Evolutionary conservation across 306 rosid species (phyloP), one percentile per base, ranked within the genome.

Genomic region (Gillenia trifoliata): DNA sequence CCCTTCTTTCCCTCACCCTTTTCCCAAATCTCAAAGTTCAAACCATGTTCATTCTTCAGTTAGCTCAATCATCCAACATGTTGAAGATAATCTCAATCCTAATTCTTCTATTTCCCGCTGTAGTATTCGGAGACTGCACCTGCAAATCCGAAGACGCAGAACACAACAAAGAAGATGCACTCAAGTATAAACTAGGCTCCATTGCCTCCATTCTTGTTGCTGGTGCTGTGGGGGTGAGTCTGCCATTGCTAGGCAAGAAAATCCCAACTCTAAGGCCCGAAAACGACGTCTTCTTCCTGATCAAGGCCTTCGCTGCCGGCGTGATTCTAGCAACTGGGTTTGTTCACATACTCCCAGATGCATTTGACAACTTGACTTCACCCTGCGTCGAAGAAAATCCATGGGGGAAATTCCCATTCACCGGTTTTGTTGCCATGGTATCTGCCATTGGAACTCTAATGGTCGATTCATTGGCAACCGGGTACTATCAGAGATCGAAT

Each of bases 301-400:
- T 89, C 22, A 92, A 85, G 64, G 96, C 93, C 9, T 92, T 92
- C 12, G 96, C 97, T 3, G 96, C 96, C 0, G 96, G 96, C 11
- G 85, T 92, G 1, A 92, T 92, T 70, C 80, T 88, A 1, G 85
- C 89, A 0, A 92, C 96, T 0, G 91, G 87, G 33, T 92, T 92
- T 72, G 55, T 92, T 13, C 97, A 92, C 77, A 89, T 92, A 70
- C 82, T 88, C 3, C 97, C 97, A 0, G 96, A 92, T 0, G 97
- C 96, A 4, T 86, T 83, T 22, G 70, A 85, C 55, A 87, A 70
- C 28, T 70, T 92, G 30, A 78, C 77, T 2, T 92, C 97, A 0
- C 89, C 96, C 0, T 89, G 96, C 72, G 54, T 92, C 0, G 77
- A 74, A 9, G 79, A 79, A 11, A 80, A 74, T 3, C 90, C 93